phyloP scores from a whole-genome alignment of 2,329 filamentous ascomycete genomes.

The Cryphonectria radicalis region DNA sequence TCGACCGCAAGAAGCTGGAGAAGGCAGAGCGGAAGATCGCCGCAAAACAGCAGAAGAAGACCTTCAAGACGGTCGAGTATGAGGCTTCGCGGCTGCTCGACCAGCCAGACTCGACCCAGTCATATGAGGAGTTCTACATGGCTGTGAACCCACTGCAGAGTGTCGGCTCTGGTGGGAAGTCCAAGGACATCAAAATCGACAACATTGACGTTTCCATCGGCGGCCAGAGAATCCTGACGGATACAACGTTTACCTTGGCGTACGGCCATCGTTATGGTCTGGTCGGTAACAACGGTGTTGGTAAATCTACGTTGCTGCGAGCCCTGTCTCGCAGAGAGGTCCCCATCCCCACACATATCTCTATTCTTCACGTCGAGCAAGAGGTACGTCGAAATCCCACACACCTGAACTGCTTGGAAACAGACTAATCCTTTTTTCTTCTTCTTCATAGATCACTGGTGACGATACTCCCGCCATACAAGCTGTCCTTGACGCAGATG shows the following conservation, averaged over 20 bases:
- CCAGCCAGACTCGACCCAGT: conserved; percentile 79
- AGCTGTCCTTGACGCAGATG: conserved; percentile 94
- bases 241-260: conserved; percentile 86
- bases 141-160: conserved; percentile 95
- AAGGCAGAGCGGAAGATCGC: conserved; percentile 98
- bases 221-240: conserved; percentile 84
- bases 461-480: conserved; percentile 95
- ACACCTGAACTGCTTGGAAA: too few species aligned
- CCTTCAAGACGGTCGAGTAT: conserved; percentile 97
- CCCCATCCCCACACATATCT: conserved; percentile 94
- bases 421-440: background rate
- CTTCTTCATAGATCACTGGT: conserved; percentile 71
- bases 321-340: conserved; percentile 92
- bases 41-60: conserved; percentile 97
- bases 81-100: conserved; percentile 90
- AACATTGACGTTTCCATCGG: conserved; percentile 93
- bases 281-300: conserved; percentile 99
- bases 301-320: conserved; percentile 91
- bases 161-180: conserved; percentile 78
- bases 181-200: conserved; percentile 98
- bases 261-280: conserved; percentile 95
- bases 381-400: conserved; percentile 62
- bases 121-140: conserved; percentile 99
- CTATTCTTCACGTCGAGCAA: conserved; percentile 98
- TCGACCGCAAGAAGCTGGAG: conserved; percentile 98